A percentile compares a stretch with the other conserved stretches of the same genome.
Evolutionary conservation across 2,329 filamentous ascomycete genomes (phyloP).

Genomic region (Gliomastix tumulicola): DNA sequence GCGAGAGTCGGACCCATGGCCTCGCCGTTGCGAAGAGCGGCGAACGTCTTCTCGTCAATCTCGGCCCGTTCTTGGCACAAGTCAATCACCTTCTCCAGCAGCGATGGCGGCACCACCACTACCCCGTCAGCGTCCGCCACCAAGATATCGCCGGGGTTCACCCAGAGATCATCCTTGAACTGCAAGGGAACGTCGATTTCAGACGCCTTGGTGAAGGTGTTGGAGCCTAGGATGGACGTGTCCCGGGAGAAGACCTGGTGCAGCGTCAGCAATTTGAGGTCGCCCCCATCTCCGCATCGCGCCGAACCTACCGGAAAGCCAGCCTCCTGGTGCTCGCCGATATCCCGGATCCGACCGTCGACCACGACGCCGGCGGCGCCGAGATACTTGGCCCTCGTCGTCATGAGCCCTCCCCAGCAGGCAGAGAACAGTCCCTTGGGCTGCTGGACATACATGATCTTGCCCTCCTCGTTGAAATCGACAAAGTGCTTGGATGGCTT

Average conservation of each 20-base stretch:
- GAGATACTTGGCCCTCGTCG: slow-evolving; percentile 3
- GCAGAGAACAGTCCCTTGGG: slow-evolving; percentile 2
- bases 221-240: slow-evolving; percentile 18
- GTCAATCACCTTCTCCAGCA: slow-evolving; percentile 14
- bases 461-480: slow-evolving; percentile 4
- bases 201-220: slow-evolving; percentile 18
- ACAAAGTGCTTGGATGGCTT: slow-evolving; percentile 18
- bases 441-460: slow-evolving; percentile 3
- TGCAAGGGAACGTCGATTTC: slow-evolving; percentile 16
- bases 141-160: slow-evolving; percentile 19
- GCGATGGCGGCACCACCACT: slow-evolving; percentile 14
- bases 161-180: slow-evolving; percentile 16
- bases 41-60: slow-evolving; percentile 15
- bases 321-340: slow-evolving; percentile 6
- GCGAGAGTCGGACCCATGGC: too few relatives aligned
- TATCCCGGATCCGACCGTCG: slow-evolving; percentile 5
- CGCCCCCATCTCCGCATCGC: neutral
- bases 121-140: slow-evolving; percentile 19
- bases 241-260: slow-evolving; percentile 19
- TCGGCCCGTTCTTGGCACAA: slow-evolving; percentile 18
- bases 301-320: slow-evolving; percentile 8
- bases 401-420: slow-evolving; percentile 7
- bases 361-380: slow-evolving; percentile 5
- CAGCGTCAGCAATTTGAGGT: slow-evolving; percentile 16
- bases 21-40: slow-evolving; percentile 1